phyloP scores from a whole-genome alignment of 2,329 filamentous ascomycete genomes.

The Emmonsiellopsis sp. region DNA sequence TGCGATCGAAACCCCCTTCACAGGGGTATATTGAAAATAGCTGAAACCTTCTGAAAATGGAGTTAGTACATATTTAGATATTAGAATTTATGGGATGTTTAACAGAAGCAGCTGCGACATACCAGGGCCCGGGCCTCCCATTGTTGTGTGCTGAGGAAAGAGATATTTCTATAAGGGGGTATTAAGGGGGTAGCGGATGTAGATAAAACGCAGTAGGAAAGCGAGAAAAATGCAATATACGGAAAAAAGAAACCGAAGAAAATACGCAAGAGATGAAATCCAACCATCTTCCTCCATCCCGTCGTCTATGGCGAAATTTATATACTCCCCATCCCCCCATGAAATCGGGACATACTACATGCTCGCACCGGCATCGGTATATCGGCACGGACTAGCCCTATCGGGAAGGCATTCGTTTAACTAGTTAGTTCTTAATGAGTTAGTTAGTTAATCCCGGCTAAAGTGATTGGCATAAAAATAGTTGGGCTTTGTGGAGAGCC shows the following conservation, averaged over 20 bases:
- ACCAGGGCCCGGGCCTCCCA: neutral
- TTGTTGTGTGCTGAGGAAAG: too few species aligned
- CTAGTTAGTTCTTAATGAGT: too few species aligned
- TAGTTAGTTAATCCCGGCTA: too few species aligned
- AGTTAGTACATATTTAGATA: constrained; percentile 8
- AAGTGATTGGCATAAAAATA: too few species aligned
- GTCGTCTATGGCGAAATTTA: neutral
- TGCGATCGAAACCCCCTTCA: constrained; percentile 31
- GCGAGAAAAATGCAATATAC: neutral
- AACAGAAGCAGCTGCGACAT: neutral
- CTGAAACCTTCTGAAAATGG: constrained; percentile 21
- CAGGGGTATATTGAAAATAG: constrained; percentile 33
- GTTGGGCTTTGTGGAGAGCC: too few species aligned
- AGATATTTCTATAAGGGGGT: too few species aligned
- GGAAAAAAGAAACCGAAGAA: neutral
- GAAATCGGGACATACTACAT: neutral
- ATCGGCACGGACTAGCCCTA: neutral
- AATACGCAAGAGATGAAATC: neutral
- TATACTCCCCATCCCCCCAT: neutral
- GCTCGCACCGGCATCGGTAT: neutral
- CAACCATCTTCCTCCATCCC: neutral
- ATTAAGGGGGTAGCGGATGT: too few species aligned
- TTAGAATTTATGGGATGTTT: neutral
- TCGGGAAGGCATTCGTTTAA: neutral
- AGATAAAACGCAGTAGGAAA: neutral